A percentile compares a stretch with the other conserved stretches of the same genome.
Evolutionary conservation across 202 grass and related monocot genomes (phyloP).

Genomic region (Hordeum pubiflorum): DNA sequence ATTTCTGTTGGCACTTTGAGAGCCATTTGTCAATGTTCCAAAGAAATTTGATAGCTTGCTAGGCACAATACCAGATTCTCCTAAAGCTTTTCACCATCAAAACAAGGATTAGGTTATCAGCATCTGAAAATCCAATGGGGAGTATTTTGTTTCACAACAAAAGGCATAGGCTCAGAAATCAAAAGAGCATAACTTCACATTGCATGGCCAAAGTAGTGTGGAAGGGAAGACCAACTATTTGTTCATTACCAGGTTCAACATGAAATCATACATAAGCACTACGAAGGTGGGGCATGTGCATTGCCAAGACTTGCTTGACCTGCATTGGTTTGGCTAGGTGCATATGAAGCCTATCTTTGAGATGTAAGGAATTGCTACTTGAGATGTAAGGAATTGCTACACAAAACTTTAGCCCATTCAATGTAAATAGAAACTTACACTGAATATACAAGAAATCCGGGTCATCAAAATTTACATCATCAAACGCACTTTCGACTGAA

Average conservation of each 20-base stretch:
- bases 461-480: conserved; percentile 65
- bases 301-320: background rate
- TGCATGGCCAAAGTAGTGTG: background rate
- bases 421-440: conserved; percentile 52
- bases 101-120: conserved; percentile 2
- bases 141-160: background rate
- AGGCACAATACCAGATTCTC: conserved; percentile 73
- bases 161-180: background rate
- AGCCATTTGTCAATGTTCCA: conserved; percentile 25
- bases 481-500: conserved; percentile 50
- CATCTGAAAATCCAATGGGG: background rate
- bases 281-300: background rate
- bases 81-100: conserved; percentile 62
- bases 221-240: background rate
- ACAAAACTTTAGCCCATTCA: background rate
- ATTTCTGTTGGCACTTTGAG: conserved; percentile 19
- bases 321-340: background rate
- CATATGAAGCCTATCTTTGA: background rate
- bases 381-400: background rate
- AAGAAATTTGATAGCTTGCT: conserved; percentile 51
- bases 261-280: background rate
- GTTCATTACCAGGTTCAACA: background rate
- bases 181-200: background rate
- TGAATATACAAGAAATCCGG: conserved; percentile 95
- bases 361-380: background rate